Evolutionary conservation across 345 rosid genomes (phyloP), one percentile per base, ranked within the genome.

Genomic region (Pistacia vera): DNA sequence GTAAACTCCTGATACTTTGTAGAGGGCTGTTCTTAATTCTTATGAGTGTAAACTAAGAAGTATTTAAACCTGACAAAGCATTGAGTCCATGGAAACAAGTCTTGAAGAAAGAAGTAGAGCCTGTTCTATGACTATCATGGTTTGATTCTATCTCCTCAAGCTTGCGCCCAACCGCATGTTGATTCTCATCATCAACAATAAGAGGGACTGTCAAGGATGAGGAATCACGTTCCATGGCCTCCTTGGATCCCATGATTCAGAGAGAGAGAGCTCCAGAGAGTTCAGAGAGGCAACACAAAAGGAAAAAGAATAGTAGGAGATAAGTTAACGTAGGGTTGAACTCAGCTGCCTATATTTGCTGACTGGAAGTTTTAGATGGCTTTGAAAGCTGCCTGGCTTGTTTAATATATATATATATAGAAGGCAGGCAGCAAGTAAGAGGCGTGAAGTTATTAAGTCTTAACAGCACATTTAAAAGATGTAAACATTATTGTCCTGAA

Each of bases 41-140:
- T 41, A 41, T 41, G 46, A 30, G 33, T 8, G 35, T 17, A 8
- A 71, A 20, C 48, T 11, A 5, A 48, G 25, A 72, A 30, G 44
- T 8, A 38, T 30, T 30, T 30, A 5, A 73, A 83, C 89, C 86
- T 81, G 86, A 78, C 58, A 86, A 66, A 76, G 85, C 87, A 63
- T 84, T 84, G 70, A 85, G 74, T 13, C 88, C 86, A 74, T 85
- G 75, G 71, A 83, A 77, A 74, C 71, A 79, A 54, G 85, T 79
- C 7, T 79, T 81, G 79, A 85, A 77, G 76, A 77, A 77, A 67
- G 80, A 72, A 17, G 78, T 69, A 66, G 55, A 64, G 66, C 52
- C 65, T 49, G 36, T 52, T 11, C 62, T 51, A 28, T 18, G 25
- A 51, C 33, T 9, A 49, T 16, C 38, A 9, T 18, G 36, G 48